phyloP scores from a whole-genome alignment of 768 basidiomycete species.

The Collybiopsis confluens region DNA sequence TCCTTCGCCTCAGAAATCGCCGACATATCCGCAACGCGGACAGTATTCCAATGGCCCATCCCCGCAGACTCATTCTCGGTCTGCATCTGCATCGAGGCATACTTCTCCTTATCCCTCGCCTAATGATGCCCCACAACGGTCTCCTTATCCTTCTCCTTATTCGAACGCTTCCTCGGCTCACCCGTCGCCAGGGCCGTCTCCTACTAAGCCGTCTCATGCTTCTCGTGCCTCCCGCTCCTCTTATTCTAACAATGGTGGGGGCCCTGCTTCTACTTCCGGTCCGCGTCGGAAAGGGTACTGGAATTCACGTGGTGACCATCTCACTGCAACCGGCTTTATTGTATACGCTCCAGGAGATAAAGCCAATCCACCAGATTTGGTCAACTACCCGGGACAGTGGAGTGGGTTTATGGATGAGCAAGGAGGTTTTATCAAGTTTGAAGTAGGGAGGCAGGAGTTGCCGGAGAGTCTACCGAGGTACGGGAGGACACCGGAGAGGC shows the following conservation, averaged over 20 bases:
- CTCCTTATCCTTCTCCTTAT: neutral
- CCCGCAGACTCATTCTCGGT: neutral
- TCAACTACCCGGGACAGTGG: constrained; percentile 50
- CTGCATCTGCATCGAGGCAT: neutral
- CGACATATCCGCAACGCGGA: neutral
- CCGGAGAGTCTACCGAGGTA: constrained; percentile 56
- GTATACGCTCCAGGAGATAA: constrained; percentile 59
- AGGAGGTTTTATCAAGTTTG: constrained; percentile 38
- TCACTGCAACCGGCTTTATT: constrained; percentile 49
- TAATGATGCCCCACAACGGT: constrained; percentile 1
- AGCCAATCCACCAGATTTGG: constrained; percentile 59
- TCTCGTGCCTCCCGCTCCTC: constrained; percentile 11
- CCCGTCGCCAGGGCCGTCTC: constrained; percentile 14
- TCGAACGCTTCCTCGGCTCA: constrained; percentile 14
- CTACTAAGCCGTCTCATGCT: constrained; percentile 7
- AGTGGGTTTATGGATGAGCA: constrained; percentile 56
- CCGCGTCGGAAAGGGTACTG: constrained; percentile 57
- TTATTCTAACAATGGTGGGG: constrained; percentile 12
- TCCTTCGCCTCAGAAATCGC: constrained; percentile 1
- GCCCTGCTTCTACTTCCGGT: neutral
- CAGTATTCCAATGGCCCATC: neutral
- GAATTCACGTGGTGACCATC: constrained; percentile 75
- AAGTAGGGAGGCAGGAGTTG: constrained; percentile 48
- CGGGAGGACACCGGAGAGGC: constrained; percentile 48
- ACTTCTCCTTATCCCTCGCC: constrained; percentile 4